Base-by-base conservation (phyloP, 805 yeast genomes). In the Saccharomycopsis sp. region DNA sequence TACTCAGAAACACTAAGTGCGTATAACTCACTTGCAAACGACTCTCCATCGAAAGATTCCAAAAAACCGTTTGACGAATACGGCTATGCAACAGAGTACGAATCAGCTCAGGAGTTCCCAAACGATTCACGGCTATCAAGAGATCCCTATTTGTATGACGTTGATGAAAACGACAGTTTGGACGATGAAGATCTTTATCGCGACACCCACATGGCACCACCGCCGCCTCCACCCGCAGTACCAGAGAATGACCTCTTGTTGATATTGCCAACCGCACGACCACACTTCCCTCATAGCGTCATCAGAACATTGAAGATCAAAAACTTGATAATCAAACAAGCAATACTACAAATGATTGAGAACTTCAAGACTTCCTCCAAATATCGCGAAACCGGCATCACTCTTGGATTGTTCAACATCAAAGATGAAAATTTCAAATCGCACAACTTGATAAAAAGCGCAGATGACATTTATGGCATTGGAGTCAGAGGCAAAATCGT, bases 291-390 rank as follows among this genome's bases (percentile, higher is more conserved):
- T 2, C 35, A 39, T 6, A 36, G 30, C 13, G 8, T 19, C 10
- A 26, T 45, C 12, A 34, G 27, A 4, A 39, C 34, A 22, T 34
- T 45, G 12, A 41, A 41, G 25, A 30, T 45, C n/a, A 38, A 13
- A 17, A 45, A 45, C 25, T 46, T 46, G 6, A 35, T 45, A 3
- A 25, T 34, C 5, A 42, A 42, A 17, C 49, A 45, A 33, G 39
- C 49, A 10, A 32, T 45, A n/a, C n/a, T 38, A 5, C 42, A 36
- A 17, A 20, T 43, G 16, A n/a, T 39, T n/a, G 20, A 34, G 12
- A 38, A 32, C 17, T 26, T 18, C 31, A 27, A 26, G n/a, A 19
- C 8, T 13, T 19, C 16, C 34, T n/a, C 12, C 25, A n/a, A 26
- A 10, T n/a, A n/a, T n/a, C n/a, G n/a, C n/a, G 17, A 25, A 12